Evolutionary conservation across 2,329 filamentous ascomycete genomes (phyloP).

Genomic region (Bipolaris bicolor): DNA sequence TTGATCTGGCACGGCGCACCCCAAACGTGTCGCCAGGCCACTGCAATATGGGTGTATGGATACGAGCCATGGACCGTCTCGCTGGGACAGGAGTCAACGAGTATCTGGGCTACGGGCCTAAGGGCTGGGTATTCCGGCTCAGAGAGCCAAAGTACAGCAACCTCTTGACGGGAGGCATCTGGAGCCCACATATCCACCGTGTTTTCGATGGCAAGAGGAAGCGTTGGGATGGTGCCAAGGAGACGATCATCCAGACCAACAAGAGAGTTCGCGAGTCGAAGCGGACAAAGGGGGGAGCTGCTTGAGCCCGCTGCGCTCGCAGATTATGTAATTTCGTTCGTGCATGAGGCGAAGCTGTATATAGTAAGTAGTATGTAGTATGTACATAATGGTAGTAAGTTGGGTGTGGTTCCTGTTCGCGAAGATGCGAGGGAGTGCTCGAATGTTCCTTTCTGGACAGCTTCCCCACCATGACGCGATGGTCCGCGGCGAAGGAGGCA

Average conservation of each 20-base stretch:
- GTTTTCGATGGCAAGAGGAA: constrained; percentile 52
- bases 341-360: no score
- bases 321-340: no score
- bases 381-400: no score
- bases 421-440: constrained; percentile 12
- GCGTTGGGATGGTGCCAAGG: constrained; percentile 51
- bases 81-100: constrained; percentile 53
- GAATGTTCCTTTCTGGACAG: constrained; percentile 13
- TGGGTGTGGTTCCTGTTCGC: not conserved
- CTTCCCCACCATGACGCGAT: constrained; percentile 19
- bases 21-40: constrained; percentile 37
- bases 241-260: constrained; percentile 44
- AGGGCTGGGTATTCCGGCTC: constrained; percentile 54
- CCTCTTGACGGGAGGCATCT: constrained; percentile 49
- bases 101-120: constrained; percentile 51
- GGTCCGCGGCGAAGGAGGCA: not conserved
- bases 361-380: no score
- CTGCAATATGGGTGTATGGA: constrained; percentile 38
- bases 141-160: constrained; percentile 48
- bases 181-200: constrained; percentile 52
- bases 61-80: constrained; percentile 51
- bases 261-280: constrained; percentile 3
- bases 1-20: constrained; percentile 42
- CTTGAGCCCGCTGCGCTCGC: not conserved
- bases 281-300: constrained; percentile 6